Conservation (phyloP, 2,329 filamentous ascomycete genomes). For the Cordyceps fumosorosea region DNA sequence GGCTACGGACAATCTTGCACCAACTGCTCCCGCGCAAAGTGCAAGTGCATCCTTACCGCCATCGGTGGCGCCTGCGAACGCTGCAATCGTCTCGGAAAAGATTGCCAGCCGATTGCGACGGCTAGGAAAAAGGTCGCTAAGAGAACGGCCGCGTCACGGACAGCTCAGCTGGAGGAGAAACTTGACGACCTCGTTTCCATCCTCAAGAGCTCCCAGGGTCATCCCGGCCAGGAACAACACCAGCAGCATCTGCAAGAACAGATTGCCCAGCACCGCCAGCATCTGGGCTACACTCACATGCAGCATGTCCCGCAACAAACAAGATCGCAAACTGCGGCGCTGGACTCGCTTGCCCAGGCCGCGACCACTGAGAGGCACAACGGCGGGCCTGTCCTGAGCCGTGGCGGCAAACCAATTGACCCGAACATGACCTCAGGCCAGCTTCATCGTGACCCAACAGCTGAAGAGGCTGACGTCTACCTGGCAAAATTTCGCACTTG, state of each 20-base stretch:
- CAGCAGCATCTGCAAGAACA: conserved; percentile 13
- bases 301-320: conserved; percentile 12
- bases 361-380: conserved; percentile 26
- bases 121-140: conserved; percentile 31
- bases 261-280: conserved; percentile 3
- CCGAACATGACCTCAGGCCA: conserved; percentile 9
- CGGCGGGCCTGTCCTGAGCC: not conserved
- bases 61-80: conserved; percentile 30
- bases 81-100: conserved; percentile 41
- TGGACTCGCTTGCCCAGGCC: conserved; percentile 27
- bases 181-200: conserved; percentile 42
- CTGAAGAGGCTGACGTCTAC: conserved; percentile 31
- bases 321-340: conserved; percentile 6
- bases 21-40: conserved; percentile 42
- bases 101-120: conserved; percentile 38
- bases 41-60: conserved; percentile 38
- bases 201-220: conserved; percentile 26
- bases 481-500: conserved; percentile 36
- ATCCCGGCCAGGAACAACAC: conserved; percentile 12
- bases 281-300: conserved; percentile 12
- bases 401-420: conserved; percentile 11
- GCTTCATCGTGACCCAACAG: conserved; percentile 23
- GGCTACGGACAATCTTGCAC: conserved; percentile 39
- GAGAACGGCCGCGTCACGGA: conserved; percentile 29
- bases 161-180: conserved; percentile 43